These are phyloP conservation scores for Monilinia vaccinii-corymbosi DNA, from an alignment of 2,329 filamentous ascomycete species.

Conservation along the genomic window DNA sequence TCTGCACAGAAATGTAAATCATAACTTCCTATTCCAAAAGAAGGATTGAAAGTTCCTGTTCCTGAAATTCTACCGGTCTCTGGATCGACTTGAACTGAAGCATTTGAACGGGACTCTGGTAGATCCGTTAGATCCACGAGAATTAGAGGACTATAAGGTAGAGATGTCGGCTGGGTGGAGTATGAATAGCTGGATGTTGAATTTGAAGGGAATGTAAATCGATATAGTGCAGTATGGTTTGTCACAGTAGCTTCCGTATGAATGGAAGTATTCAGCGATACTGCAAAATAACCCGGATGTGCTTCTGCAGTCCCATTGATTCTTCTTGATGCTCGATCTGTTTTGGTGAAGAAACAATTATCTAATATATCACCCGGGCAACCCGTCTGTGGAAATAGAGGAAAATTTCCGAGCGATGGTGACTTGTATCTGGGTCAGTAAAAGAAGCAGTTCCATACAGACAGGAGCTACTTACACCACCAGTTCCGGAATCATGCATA, in stretches of 20 bases:
- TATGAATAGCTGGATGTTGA: constrained; percentile 22
- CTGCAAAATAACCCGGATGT: constrained; percentile 55
- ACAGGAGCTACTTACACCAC: constrained; percentile 25
- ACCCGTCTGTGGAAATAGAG: constrained; percentile 56
- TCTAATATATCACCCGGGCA: constrained; percentile 55
- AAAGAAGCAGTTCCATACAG: background rate
- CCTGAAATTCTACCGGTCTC: constrained; percentile 52
- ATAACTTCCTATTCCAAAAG: constrained; percentile 56
- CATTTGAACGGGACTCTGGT: constrained; percentile 50
- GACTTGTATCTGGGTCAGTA: constrained; percentile 15
- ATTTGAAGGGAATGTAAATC: constrained; percentile 48
- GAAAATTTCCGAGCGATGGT: constrained; percentile 64
- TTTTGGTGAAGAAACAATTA: constrained; percentile 50
- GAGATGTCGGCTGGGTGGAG: background rate
- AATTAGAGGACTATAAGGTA: constrained; percentile 46
- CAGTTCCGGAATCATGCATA: constrained; percentile 39
- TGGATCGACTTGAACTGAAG: constrained; percentile 44
- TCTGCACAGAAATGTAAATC: constrained; percentile 58
- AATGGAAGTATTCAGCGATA: constrained; percentile 49
- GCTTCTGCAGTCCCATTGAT: constrained; percentile 43
- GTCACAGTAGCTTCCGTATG: constrained; percentile 58
- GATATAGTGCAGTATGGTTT: constrained; percentile 56
- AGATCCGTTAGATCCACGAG: constrained; percentile 58
- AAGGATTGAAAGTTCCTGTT: constrained; percentile 52
- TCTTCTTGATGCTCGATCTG: constrained; percentile 33